phyloP scores from a whole-genome alignment of 2,329 filamentous ascomycete genomes.

The Didymella exigua region DNA sequence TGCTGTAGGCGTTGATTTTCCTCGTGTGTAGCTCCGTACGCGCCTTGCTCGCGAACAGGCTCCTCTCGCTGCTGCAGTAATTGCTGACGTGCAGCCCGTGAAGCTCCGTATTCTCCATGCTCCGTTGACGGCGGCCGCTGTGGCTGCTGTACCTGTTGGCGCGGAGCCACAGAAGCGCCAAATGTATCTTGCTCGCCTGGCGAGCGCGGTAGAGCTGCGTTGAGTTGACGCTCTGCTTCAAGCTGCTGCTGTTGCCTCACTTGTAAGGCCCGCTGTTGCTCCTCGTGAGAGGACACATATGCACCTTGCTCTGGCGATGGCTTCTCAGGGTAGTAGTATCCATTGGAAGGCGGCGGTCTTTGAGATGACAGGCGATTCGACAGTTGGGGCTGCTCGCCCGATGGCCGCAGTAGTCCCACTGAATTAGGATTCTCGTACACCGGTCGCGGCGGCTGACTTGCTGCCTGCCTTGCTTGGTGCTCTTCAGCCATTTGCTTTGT shows the following conservation, averaged over 20 bases:
- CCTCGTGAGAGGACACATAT: conserved; percentile 22
- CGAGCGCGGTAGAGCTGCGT: background rate
- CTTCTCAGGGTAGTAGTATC: conserved; percentile 35
- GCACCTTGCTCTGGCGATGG: conserved; percentile 22
- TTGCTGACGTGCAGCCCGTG: conserved; percentile 14
- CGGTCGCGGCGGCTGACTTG: conserved; percentile 12
- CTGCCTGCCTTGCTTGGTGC: conserved; percentile 19
- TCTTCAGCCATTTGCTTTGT: conserved; percentile 33
- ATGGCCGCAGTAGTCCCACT: conserved; percentile 3
- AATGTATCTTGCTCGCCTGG: conserved; percentile 5
- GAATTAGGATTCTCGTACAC: conserved; percentile 9
- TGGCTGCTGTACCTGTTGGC: conserved; percentile 3
- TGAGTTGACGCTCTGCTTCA: conserved; percentile 1
- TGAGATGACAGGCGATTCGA: conserved; percentile 15
- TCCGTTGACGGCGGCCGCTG: background rate
- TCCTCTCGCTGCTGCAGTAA: conserved; percentile 4
- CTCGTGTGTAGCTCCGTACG: conserved; percentile 5
- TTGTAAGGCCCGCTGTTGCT: conserved; percentile 17
- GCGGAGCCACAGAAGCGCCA: conserved; percentile 3
- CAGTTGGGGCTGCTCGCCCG: conserved; percentile 13
- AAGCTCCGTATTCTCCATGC: background rate
- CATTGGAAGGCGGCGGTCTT: conserved; percentile 22
- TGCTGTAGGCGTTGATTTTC: conserved; percentile 26
- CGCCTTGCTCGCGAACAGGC: background rate
- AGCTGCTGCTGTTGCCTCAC: conserved; percentile 17